Evolutionary conservation across 2,329 filamentous ascomycete genomes (phyloP), one percentile per base, ranked within the genome.

Genomic region (Aureobasidium leucospermi): DNA sequence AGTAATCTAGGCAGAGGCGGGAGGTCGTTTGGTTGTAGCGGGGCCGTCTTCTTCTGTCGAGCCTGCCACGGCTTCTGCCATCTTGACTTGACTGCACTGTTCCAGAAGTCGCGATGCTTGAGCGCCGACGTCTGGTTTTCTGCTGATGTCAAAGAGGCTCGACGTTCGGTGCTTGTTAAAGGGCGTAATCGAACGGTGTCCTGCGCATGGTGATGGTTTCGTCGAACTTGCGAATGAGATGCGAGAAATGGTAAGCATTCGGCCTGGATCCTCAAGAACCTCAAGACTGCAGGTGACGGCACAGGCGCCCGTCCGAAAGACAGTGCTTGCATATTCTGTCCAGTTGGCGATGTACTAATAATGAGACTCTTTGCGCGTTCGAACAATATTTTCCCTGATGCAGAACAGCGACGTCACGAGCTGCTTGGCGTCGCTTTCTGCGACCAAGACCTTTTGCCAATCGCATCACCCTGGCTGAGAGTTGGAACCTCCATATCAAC

Each of bases 1-100:
- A 83, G 70, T 74, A 83, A 72, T 63, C 78, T 67, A 65, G 76
- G 61, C 5, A 77, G 69, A 15, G 85, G 73, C 46, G 73, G 84
- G 10, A 85, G 78, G 39, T 58, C 61, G 38, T 60, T 53, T 23
- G 53, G 53, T 34, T 60, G 49, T 42, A 48, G 16, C 9, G 48
- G 48, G 19, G 16, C 41, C 9, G 52, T 32, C 38, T 29, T 47
- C 29, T 47, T 49, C 34, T 52, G 52, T 32, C 49, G 46, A 9
- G 29, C 47, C 16, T 45, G 51, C 52, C 51, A 57, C n/a, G 52
- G 59, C 31, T 36, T 57, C 38, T 36, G 36, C 46, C 38, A 57
- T 51, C 51, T 45, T 29, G 42, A 39, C 31, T 19, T 48, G 8
- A 8, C 29, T 16, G 42, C 32, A 28, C 52, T 61, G 36, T 42